Percentiles rank a stretch among this genome's conserved stretches.
Evolutionary conservation across 73 alveolate genomes (phyloP).

Genomic region (Paramecium pentaurelia): DNA sequence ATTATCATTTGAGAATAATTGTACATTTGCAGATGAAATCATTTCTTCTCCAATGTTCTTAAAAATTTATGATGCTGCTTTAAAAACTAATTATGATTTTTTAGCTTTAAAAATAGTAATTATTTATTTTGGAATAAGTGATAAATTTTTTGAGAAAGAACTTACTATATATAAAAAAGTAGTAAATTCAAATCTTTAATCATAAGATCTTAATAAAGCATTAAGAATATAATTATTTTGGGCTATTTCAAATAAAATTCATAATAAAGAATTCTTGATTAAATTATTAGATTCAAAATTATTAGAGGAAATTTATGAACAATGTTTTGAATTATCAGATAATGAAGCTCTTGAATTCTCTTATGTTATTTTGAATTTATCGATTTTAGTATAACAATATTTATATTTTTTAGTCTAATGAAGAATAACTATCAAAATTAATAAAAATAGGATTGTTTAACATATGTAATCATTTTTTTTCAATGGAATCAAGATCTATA

Average conservation of each 20-base stretch:
- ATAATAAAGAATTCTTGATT: not conserved
- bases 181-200: not conserved
- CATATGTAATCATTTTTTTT: not conserved
- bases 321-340: not conserved
- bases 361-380: not conserved
- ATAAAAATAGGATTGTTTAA: not conserved
- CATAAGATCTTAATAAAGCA: not conserved
- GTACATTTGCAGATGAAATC: not conserved
- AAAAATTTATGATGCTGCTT: not conserved
- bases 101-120: not conserved
- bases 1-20: not conserved
- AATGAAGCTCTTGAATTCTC: not conserved
- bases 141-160: not conserved
- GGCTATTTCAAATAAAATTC: not conserved
- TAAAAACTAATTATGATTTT: not conserved
- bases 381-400: not conserved
- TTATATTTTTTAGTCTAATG: not conserved
- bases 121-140: not conserved
- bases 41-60: not conserved
- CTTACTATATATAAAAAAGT: not conserved
- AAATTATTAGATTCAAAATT: not conserved
- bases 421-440: not conserved
- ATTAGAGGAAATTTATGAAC: not conserved
- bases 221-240: not conserved
- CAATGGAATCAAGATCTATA: not conserved